Base-by-base conservation (phyloP, 2,329 filamentous ascomycete genomes). In the Thielaviopsis euricoi region DNA sequence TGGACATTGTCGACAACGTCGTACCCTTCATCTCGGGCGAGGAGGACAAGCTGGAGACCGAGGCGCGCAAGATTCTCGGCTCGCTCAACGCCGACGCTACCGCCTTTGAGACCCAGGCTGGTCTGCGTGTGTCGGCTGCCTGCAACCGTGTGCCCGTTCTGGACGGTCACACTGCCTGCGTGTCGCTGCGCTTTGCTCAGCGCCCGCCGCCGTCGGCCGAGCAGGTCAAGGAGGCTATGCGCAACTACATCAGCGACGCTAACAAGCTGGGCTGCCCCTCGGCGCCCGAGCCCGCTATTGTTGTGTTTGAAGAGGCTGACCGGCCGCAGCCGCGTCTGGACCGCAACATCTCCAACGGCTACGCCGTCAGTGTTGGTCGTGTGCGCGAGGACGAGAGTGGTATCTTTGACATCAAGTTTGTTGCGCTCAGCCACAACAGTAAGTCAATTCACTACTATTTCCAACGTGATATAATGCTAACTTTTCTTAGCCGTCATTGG, bases 1-100 rank as follows among this genome's bases (percentile, higher is more conserved):
- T 97, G 89, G 93, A 97, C 71, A 86, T 97, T 61, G 74, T 97
- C 62, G 93, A 97, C 74, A 97, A 97, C 68, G 86, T 97, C 1
- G 88, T 98, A 51, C 93, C 93, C 9, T 96, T 82, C 71, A 98
- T 97, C 68, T 78, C 80, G 0, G 90, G 90, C 60, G 93, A 97
- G 73, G 93, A 97, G 71, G 90, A 95, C 71, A 97, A 97, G 76
- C 81, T 97, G 29, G 88, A 95, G 75, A 87, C 86, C 2, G 93
- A 97, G 72, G 90, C 93, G 1, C 86, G 87, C 66, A 97, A 97
- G 80, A 97, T 97, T 65, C 78, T 97, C 2, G 91, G 93, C 56
- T 70, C 70, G 37, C 74, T 96, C 65, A 88, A 88, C 66, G 71
- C 72, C 48, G 82, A 86, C 19, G 76, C 79, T 19, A 89, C 86